Base-by-base conservation (phyloP, 2,329 filamentous ascomycete species). In the Arthrobotrys musiformis region DNA sequence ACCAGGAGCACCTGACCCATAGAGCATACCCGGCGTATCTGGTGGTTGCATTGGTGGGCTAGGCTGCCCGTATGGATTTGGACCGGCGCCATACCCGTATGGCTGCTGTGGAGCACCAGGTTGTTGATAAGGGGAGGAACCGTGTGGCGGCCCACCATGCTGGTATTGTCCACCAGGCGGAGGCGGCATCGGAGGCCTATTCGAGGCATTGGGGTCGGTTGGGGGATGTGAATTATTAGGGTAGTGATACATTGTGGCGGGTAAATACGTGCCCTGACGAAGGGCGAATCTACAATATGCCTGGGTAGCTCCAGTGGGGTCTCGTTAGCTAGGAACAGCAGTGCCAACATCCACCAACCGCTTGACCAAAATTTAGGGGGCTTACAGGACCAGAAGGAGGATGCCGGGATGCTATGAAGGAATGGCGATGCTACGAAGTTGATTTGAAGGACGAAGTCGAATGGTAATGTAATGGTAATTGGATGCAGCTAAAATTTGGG, bases 181-280 rank as follows among this genome's bases (percentile, higher is more conserved):
- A n/a, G 81, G 81, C 78, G 84, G 82, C 62, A 83, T 83, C 70
- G 83, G 81, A 61, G 83, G 79, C 70, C 83, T 80, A n/a, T 70
- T 70, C 46, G 64, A 52, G 56, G 82, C 81, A 66, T 76, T 76
- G 33, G 72, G 72, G 30, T 76, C 72, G 58, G 70, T 70, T 30
- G 72, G 64, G 17, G 3, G 48, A 22, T 76, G 72, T 6, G 73
- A 54, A 67, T 77, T n/a, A n/a, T n/a, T 77, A n/a, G 73, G 62
- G 42, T 70, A 67, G 30, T 66, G 61, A 61, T 77, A 77, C 73
- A 77, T 77, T 33, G 52, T 58, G 66, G 61, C 24, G 50, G n/a
- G 60, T 42, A 62, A 35, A 54, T 40, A 37, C 48, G 13, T 56
- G 73, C 73, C 73, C 73, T 77, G 60, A 63, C 73, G 60, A 70